Percentiles rank a stretch among this genome's conserved stretches.
phyloP scores from a whole-genome alignment of 1,284 basidiomycete species.

The Fomitopsis betulina region DNA sequence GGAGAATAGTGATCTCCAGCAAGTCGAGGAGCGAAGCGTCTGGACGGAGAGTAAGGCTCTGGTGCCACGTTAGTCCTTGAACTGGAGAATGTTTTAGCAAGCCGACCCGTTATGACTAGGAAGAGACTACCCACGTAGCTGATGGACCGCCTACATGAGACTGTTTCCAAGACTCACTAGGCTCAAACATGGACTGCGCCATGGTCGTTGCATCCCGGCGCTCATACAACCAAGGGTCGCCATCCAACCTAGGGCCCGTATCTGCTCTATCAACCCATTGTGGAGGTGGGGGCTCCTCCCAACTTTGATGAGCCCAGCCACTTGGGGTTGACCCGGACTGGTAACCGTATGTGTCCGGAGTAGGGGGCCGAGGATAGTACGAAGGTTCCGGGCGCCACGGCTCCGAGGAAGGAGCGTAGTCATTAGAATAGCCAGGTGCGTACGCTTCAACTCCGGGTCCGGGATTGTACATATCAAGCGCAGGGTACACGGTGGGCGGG shows the following conservation, averaged over 20 bases:
- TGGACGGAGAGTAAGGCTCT: background rate
- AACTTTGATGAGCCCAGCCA: conserved; percentile 23
- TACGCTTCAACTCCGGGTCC: conserved; percentile 22
- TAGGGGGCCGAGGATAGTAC: conserved; percentile 44
- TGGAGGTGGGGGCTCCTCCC: conserved; percentile 26
- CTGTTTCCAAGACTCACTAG: conserved; percentile 68
- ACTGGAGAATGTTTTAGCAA: background rate
- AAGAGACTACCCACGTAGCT: conserved; percentile 2
- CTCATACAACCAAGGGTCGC: conserved; percentile 23
- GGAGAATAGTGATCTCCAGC: background rate
- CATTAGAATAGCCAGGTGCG: conserved; percentile 37
- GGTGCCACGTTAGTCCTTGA: background rate
- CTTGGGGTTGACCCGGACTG: conserved; percentile 21
- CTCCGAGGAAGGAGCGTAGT: conserved; percentile 35
- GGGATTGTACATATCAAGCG: conserved; percentile 1
- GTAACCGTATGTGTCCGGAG: conserved; percentile 44
- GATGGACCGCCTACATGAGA: conserved; percentile 35
- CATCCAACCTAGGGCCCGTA: conserved; percentile 25
- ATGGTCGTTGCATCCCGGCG: conserved; percentile 33
- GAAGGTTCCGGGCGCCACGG: conserved; percentile 29
- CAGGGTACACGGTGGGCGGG: background rate
- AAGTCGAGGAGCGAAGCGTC: background rate
- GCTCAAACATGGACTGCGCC: conserved; percentile 61
- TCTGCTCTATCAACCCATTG: conserved; percentile 26
- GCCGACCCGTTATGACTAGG: background rate